Conservation (phyloP, 2,329 filamentous ascomycete genomes). For the Penicillium sp. region DNA sequence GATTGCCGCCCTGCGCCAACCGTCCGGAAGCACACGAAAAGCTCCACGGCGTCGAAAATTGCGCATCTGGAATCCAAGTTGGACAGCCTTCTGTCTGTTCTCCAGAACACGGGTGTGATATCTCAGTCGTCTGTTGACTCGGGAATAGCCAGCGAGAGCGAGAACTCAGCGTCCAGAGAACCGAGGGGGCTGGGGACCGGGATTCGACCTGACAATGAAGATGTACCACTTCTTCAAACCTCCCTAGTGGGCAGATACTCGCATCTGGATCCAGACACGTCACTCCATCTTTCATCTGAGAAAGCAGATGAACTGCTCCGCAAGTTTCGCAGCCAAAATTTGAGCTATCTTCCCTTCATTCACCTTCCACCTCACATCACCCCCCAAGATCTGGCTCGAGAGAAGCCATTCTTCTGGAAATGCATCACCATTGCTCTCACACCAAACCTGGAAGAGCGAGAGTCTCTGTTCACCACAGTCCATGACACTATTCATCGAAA, state of each 20-base stretch:
- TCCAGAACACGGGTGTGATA: slow-evolving; percentile 25
- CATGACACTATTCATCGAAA: slow-evolving; percentile 21
- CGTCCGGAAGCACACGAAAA: slow-evolving; percentile 32
- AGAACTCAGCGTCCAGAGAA: too few relatives aligned
- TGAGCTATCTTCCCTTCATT: slow-evolving; percentile 30
- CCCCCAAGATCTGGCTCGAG: slow-evolving; percentile 26
- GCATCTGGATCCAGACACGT: slow-evolving; percentile 1
- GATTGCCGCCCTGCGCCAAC: slow-evolving; percentile 41
- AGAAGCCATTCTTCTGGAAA: slow-evolving; percentile 42
- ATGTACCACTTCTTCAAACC: too few relatives aligned
- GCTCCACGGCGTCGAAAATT: slow-evolving; percentile 19
- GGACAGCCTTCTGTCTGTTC: slow-evolving; percentile 28
- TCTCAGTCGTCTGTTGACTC: slow-evolving; percentile 13
- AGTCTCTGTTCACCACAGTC: slow-evolving; percentile 16
- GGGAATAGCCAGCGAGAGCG: slow-evolving; percentile 11
- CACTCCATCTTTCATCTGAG: slow-evolving; percentile 15
- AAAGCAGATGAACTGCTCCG: slow-evolving; percentile 17
- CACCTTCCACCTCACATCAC: slow-evolving; percentile 23
- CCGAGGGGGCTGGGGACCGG: too few relatives aligned
- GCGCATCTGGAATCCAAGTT: slow-evolving; percentile 31
- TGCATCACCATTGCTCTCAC: slow-evolving; percentile 37
- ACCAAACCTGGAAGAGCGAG: slow-evolving; percentile 14
- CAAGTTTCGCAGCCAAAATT: slow-evolving; percentile 23
- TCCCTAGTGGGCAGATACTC: too few relatives aligned
- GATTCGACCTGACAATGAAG: too few relatives aligned